These are phyloP conservation scores for Lachancea sp. DNA, from an alignment of 805 yeast species.

Conservation along the genomic window DNA sequence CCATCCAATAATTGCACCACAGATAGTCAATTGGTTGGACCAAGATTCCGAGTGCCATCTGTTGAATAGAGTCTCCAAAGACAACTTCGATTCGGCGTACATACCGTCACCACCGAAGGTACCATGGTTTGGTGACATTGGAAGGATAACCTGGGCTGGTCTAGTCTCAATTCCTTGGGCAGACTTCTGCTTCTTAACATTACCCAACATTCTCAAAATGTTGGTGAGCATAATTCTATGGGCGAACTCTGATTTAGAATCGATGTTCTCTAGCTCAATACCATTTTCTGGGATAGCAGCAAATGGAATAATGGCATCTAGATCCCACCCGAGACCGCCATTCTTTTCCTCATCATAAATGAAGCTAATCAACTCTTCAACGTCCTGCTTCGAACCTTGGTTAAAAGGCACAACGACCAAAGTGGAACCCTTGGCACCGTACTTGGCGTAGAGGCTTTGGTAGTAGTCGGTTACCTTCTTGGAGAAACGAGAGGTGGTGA, in stretches of 20 bases:
- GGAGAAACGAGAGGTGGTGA: conserved; percentile 93
- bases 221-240: conserved; percentile 98
- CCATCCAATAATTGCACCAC: conserved; percentile 99
- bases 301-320: conserved; percentile 92
- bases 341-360: conserved; percentile 77
- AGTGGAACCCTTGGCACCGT: conserved; percentile 88
- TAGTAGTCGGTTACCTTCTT: conserved; percentile 92
- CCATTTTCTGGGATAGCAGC: conserved; percentile 99
- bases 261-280: conserved; percentile 86
- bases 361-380: conserved; percentile 74
- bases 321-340: conserved; percentile 96
- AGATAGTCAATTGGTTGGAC: conserved; percentile 87
- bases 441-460: conserved; percentile 86
- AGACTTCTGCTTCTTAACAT: conserved; percentile 76
- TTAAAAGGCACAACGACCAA: conserved; percentile 97
- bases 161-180: conserved; percentile 78
- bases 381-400: conserved; percentile 95
- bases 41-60: conserved; percentile 98
- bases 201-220: conserved; percentile 85
- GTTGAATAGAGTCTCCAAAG: conserved; percentile 93
- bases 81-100: conserved; percentile 94
- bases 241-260: conserved; percentile 93
- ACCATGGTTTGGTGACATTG: conserved; percentile 98
- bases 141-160: conserved; percentile 96
- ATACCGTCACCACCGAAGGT: conserved; percentile 97